Evolutionary conservation across 805 yeast species (phyloP).

Genomic region (Wickerhamomyces mucosus): DNA sequence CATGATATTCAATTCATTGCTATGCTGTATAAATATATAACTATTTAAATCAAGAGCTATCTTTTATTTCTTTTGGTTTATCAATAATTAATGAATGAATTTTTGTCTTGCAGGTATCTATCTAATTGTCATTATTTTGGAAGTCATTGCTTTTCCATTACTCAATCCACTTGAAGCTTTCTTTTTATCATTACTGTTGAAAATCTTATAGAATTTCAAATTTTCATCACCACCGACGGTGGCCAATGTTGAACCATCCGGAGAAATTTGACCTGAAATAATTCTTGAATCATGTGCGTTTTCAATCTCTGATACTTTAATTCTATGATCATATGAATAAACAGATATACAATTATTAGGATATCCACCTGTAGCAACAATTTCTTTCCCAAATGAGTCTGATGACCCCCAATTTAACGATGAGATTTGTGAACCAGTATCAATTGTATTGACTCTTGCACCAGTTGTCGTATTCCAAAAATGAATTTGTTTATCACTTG

Average conservation of each 20-base stretch:
- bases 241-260: conserved; percentile 84
- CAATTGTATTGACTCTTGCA: conserved; percentile 72
- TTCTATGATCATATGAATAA: conserved; percentile 78
- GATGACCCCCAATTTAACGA: conserved; percentile 87
- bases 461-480: conserved; percentile 96
- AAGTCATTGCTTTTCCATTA: conserved; percentile 35
- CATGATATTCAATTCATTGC: too few relatives aligned
- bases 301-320: conserved; percentile 77
- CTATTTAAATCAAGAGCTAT: too few relatives aligned
- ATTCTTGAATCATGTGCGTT: conserved; percentile 89
- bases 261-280: conserved; percentile 73
- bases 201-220: conserved; percentile 87
- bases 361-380: conserved; percentile 89
- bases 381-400: conserved; percentile 62
- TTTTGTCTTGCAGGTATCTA: too few relatives aligned
- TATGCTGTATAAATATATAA: too few relatives aligned
- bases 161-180: conserved; percentile 22
- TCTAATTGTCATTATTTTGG: conserved; percentile 43
- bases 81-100: too few relatives aligned
- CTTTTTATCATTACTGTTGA: conserved; percentile 43
- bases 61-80: too few relatives aligned
- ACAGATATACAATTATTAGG: conserved; percentile 79
- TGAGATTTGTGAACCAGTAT: conserved; percentile 92
- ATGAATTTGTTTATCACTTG: conserved; percentile 78
- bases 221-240: conserved; percentile 97